These are phyloP conservation scores for Cicer arietinum DNA, from an alignment of 306 rosid species.

Conservation along the genomic window DNA sequence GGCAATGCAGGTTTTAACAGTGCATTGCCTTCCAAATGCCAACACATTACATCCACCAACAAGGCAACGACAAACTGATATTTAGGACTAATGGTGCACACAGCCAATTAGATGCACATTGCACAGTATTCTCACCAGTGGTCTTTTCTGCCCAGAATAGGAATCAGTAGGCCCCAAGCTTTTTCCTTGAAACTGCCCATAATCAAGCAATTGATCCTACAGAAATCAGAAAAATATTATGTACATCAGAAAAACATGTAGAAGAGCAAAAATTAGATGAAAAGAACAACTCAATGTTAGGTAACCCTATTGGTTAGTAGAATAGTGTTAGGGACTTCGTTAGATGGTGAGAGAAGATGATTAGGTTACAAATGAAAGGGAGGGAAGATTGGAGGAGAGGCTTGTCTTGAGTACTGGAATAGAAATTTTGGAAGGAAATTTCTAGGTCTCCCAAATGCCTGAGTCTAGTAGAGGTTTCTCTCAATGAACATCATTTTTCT, in stretches of 20 bases:
- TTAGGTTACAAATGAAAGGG: not conserved
- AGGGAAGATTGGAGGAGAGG: not conserved
- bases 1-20: constrained; percentile 14
- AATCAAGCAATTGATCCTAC: constrained; percentile 82
- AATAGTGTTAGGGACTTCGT: not conserved
- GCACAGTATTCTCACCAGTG: constrained; percentile 61
- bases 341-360: not conserved
- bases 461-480: not conserved
- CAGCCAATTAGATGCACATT: constrained; percentile 38
- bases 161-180: constrained; percentile 61
- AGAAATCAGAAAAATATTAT: constrained; percentile 41
- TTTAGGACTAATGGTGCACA: constrained; percentile 12
- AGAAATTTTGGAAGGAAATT: not conserved
- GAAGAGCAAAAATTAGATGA: constrained; percentile 9
- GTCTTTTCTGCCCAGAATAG: constrained; percentile 73
- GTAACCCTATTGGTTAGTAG: not conserved
- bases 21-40: constrained; percentile 21
- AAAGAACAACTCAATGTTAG: constrained; percentile 8
- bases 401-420: not conserved
- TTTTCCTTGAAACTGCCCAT: constrained; percentile 73
- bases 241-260: constrained; percentile 36
- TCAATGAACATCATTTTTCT: not conserved
- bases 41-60: constrained; percentile 13
- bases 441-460: not conserved
- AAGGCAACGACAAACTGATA: constrained; percentile 22